Percentiles rank a stretch among this genome's conserved stretches.
These are phyloP conservation scores for Salix dunnii DNA, from an alignment of 345 rosid species.

Conservation along the genomic window DNA sequence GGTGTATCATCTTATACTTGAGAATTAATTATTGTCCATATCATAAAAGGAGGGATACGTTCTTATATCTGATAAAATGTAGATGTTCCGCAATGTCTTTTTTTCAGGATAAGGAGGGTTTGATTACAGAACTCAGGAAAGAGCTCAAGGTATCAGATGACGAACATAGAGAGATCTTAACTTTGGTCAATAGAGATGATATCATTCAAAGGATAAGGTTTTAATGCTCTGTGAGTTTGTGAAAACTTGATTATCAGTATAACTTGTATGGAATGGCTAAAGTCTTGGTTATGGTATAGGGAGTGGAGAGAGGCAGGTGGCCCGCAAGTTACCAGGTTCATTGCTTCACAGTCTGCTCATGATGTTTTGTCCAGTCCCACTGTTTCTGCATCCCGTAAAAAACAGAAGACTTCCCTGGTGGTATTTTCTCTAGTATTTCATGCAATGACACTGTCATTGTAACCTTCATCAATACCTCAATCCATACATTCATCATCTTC, in stretches of 20 bases:
- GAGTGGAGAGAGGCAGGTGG: slow-evolving; percentile 89
- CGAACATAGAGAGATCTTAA: slow-evolving; percentile 86
- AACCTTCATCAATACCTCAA: slow-evolving; percentile 3
- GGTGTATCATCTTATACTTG: neutral
- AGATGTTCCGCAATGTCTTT: neutral
- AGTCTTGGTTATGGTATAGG: slow-evolving; percentile 35
- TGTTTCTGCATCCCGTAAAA: slow-evolving; percentile 78
- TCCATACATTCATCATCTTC: slow-evolving; percentile 14
- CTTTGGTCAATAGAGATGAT: slow-evolving; percentile 81
- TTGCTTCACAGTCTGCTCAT: slow-evolving; percentile 44
- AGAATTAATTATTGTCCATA: neutral
- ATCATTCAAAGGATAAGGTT: slow-evolving; percentile 79
- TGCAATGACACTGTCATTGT: slow-evolving; percentile 10
- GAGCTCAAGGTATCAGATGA: slow-evolving; percentile 94
- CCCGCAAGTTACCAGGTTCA: slow-evolving; percentile 52
- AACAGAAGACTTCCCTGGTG: slow-evolving; percentile 66
- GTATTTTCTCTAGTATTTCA: slow-evolving; percentile 36
- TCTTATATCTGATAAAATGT: slow-evolving; percentile 1
- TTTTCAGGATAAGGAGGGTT: slow-evolving; percentile 81
- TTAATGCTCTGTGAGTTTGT: slow-evolving; percentile 23
- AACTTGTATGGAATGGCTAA: slow-evolving; percentile 7
- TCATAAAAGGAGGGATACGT: neutral
- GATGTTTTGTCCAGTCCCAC: slow-evolving; percentile 74
- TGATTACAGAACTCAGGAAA: slow-evolving; percentile 91
- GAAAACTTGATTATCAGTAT: slow-evolving; percentile 1